Conservation (phyloP, 257 asterid genomes). For the Paulownia fortunei region DNA sequence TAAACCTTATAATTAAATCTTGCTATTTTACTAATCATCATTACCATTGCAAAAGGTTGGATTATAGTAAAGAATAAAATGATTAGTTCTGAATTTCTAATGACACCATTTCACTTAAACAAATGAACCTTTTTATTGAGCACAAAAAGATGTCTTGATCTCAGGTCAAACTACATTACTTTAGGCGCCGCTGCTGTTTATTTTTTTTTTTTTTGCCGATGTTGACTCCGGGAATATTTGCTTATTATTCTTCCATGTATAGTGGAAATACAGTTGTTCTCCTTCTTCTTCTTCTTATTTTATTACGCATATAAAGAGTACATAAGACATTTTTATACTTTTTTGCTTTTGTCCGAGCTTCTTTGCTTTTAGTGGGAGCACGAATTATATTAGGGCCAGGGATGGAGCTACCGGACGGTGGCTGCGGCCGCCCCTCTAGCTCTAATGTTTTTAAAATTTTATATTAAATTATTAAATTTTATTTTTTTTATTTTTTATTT, state of each 20-base stretch:
- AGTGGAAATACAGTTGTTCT: slow-evolving; percentile 29
- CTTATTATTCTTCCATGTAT: neutral
- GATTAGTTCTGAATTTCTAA: slow-evolving; percentile 11
- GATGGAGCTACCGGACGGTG: too few species aligned
- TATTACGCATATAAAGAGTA: neutral
- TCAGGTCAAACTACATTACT: slow-evolving; percentile 32
- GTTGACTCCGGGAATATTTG: slow-evolving; percentile 27
- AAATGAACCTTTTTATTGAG: slow-evolving; percentile 25
- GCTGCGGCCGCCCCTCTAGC: too few species aligned
- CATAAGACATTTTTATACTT: neutral
- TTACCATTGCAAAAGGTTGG: neutral
- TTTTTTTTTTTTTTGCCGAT: slow-evolving; percentile 38
- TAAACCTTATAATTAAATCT: neutral
- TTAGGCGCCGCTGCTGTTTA: slow-evolving; percentile 34
- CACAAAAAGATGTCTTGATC: slow-evolving; percentile 30
- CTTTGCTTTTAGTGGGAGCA: slow-evolving; percentile 25
- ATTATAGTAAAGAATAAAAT: slow-evolving; percentile 14
- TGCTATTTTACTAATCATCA: neutral
- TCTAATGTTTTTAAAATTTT: too few species aligned
- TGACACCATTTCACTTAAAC: neutral
- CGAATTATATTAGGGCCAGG: neutral
- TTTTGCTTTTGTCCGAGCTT: neutral
- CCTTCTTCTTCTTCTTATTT: neutral
- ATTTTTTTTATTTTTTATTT: too few species aligned
- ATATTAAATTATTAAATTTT: too few species aligned